Percentiles rank a stretch among this genome's conserved stretches.
These are phyloP conservation scores for Euphorbia lathyris DNA, from an alignment of 345 rosid species.

Conservation along the genomic window DNA sequence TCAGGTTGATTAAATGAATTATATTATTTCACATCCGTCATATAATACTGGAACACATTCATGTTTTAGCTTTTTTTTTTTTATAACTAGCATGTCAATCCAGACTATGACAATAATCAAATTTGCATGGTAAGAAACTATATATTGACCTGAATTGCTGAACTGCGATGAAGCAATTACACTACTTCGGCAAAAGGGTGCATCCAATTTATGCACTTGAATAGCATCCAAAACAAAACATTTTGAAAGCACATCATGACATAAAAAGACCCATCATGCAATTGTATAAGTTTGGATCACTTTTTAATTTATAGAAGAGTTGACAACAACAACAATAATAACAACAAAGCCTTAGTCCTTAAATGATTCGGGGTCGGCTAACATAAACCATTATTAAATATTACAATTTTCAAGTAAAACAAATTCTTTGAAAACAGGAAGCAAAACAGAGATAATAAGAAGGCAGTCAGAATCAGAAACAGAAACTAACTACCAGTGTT, in stretches of 20 bases:
- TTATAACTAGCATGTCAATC: not conserved
- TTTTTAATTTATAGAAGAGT: too few relatives aligned
- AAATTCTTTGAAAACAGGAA: not conserved
- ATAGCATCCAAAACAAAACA: not conserved
- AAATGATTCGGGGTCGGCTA: too few relatives aligned
- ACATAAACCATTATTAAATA: too few relatives aligned
- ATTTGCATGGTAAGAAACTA: not conserved
- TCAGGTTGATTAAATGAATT: not conserved
- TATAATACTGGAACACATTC: not conserved
- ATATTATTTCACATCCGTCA: not conserved
- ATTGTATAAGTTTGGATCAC: too few relatives aligned
- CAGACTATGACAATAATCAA: not conserved
- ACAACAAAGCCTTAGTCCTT: too few relatives aligned
- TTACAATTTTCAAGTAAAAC: conserved; percentile 8
- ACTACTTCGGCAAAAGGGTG: not conserved
- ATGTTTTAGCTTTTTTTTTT: not conserved
- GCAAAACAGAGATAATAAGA: not conserved
- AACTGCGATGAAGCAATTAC: not conserved
- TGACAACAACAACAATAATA: too few relatives aligned
- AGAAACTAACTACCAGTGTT: not conserved
- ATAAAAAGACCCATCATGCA: not conserved
- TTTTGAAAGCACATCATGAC: not conserved
- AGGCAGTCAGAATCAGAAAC: not conserved
- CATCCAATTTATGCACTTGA: not conserved
- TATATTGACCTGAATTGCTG: not conserved